Conservation (phyloP, 768 basidiomycete genomes). For the Tricholoma flavovirens region DNA sequence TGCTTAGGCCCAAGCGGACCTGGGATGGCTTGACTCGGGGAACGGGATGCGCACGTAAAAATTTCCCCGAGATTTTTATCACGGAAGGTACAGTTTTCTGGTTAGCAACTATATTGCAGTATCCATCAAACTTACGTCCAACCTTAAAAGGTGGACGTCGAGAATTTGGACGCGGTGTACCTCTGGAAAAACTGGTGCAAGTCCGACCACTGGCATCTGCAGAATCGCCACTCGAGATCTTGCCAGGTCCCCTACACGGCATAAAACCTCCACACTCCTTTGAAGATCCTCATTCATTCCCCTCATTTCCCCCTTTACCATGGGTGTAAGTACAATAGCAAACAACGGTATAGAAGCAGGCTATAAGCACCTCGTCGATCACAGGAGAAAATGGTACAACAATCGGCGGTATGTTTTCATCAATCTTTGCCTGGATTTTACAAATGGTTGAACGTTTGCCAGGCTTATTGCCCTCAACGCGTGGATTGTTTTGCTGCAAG, state of each 20-base stretch:
- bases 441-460: not conserved
- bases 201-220: slow-evolving; percentile 31
- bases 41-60: not conserved
- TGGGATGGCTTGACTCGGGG: not conserved
- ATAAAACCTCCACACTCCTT: slow-evolving; percentile 27
- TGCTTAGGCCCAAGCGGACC: not conserved
- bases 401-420: slow-evolving; percentile 48
- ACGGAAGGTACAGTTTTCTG: not conserved
- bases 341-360: slow-evolving; percentile 27
- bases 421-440: not conserved
- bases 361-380: slow-evolving; percentile 55
- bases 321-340: slow-evolving; percentile 51
- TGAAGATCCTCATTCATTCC: slow-evolving; percentile 26
- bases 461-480: slow-evolving; percentile 59
- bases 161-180: slow-evolving; percentile 26
- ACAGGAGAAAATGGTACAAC: slow-evolving; percentile 69
- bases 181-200: slow-evolving; percentile 35
- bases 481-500: slow-evolving; percentile 66
- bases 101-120: not conserved
- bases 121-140: not conserved
- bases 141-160: slow-evolving; percentile 7
- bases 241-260: slow-evolving; percentile 6
- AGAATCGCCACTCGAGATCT: slow-evolving; percentile 16
- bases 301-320: slow-evolving; percentile 27
- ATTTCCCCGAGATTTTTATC: not conserved